Base-by-base conservation (phyloP, 306 rosid genomes). In the Quercus robur region DNA sequence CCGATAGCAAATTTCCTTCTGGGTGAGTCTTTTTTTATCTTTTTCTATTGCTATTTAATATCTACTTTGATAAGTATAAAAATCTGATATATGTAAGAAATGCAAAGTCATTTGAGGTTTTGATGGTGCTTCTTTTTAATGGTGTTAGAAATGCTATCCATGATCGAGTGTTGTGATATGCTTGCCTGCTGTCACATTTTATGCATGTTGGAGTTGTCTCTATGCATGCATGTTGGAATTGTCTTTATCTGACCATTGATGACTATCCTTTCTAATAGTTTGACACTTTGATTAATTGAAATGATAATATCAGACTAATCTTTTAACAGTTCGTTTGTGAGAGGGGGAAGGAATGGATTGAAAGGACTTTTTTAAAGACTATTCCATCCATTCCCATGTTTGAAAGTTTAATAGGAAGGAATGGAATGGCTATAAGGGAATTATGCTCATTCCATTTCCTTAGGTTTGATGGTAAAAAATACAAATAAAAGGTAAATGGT, bases 1-100 rank as follows among this genome's bases (percentile, higher is more conserved):
- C 91, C 3, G 99, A 96, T 84, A 96, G 99, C 90, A 96, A 91
- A 86, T 96, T 96, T 75, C 99, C 99, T 88, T 83, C 94, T 64
- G 87, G 88, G 99, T 93, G 58, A 81, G 89, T 83, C 79, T 21
- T 82, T 79, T 33, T 79, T 33, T 30, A 70, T 69, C 72, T 78
- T 75, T 78, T 73, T 51, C 62, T 54, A 51, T 68, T 58, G 5
- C 56, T 56, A 14, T 74, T 68, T 38, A 13, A 21, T 54, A 23
- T 56, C 54, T 30, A 19, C 51, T 70, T 71, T 31, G 12, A 58
- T 5, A 11, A 52, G 41, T 31, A 19, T 51, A 19, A 64, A 58
- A 58, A n/a, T 30, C 68, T 25, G 62, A 51, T 18, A 21, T 70
- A 20, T 19, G 28, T 69, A 12, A 51, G 20, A 38, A 6, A 20